Base-by-base conservation (phyloP, 306 rosid species). In the Boehmeria nivea region DNA sequence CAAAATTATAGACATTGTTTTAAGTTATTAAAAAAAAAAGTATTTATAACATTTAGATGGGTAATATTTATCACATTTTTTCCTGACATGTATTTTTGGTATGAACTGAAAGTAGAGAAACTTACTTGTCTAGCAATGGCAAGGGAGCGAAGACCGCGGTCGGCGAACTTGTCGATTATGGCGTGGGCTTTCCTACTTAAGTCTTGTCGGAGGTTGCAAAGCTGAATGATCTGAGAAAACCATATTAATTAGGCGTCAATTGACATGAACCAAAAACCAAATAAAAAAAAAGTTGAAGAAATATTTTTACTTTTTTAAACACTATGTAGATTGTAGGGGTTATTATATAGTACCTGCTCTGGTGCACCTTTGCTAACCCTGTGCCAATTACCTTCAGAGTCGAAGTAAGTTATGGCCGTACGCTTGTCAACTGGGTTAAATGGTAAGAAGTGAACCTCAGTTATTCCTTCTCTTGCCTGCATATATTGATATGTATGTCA, bases 341-440 rank as follows among this genome's bases (percentile, higher is more conserved):
- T 28, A 33, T 25, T 31, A 38, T 36, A 60, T 50, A 27, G n/a
- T 50, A 87, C 95, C 85, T 89, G 97, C 69, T 89, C 97, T 2
- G 95, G 97, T 53, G 97, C 97, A 8, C 95, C 97, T 73, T 89
- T 89, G 88, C 95, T 89, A 15, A 79, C 84, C 57, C 97, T 54
- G 63, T 77, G 79, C 97, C 97, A 89, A 7, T 79, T 79, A 13
- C 89, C 84, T 0, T 70, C 38, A 9, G 44, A 1, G 63, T 89
- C 97, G 2, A 77, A 69, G 67, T 83, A 89, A 61, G 97, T 89
- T 28, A 89, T 83, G 63, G 97, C 97, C 6, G 97, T 86, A 64
- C 95, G 95, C 79, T 89, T 89, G 20, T 83, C 95, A 37, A 86
- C 94, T 6, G 97, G 97, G 72, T 89, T 89, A 21, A 89, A 89